Base-by-base conservation (phyloP, 2,329 filamentous ascomycete genomes). In the Pseudogymnoascus sp. region DNA sequence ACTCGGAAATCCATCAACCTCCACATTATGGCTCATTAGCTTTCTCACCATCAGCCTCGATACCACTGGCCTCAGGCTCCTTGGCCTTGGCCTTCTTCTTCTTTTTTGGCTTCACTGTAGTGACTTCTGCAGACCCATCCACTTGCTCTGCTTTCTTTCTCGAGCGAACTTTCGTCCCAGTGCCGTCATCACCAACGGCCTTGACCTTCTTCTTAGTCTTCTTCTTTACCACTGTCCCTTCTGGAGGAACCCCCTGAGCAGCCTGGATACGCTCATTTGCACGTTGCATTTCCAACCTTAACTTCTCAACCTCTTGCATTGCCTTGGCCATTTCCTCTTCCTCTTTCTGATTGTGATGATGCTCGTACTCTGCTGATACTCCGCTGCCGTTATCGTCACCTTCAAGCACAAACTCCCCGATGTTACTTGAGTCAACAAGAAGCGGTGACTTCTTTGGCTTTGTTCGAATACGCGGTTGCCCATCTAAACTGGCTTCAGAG, bases 321-420 rank as follows among this genome's bases (percentile, higher is more conserved):
- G 93, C 94, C 69, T 85, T 85, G 47, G 84, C 85, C 90, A 97
- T 96, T 74, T 97, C 92, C 1, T 84, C 85, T 63, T 97, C 92
- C 70, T 96, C 91, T 13, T 83, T 84, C 71, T 87, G 83, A 65
- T 87, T 83, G 60, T 80, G 79, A 5, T 54, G 47, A 54, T 54
- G 29, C 69, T 91, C 88, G 59, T 84, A 80, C 62, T 89, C 84
- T 57, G 82, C 77, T 0, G 70, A 71, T n/a, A 66, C 58, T 67
- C 73, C 63, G 33, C 66, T 69, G 7, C 63, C 68, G 37, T 69
- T 67, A 5, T 70, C 71, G 58, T 74, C 77, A 33, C 80, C 84
- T 58, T 87, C 84, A 0, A 97, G 81, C 47, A 83, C 88, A 44
- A 97, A 82, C 2, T 84, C 77, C 1, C 85, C 84, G 2, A 99